Evolutionary conservation across 225 moss, liverwort and hornwort species (phyloP).

Genomic region (Lunularia cruciata): DNA sequence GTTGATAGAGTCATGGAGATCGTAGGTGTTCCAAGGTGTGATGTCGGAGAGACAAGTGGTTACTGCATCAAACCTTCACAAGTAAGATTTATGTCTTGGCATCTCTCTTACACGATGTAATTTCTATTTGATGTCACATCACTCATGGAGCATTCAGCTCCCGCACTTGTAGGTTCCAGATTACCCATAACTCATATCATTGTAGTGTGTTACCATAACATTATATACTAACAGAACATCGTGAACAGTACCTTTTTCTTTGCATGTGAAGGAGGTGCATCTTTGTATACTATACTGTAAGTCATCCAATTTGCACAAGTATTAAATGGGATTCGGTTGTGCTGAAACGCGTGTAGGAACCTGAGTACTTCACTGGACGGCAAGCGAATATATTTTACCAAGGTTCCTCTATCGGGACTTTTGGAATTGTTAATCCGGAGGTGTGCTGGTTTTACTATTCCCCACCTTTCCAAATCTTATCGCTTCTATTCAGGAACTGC

Average conservation of each 20-base stretch:
- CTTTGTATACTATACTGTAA: too few species aligned
- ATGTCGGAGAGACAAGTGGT: slow-evolving; percentile 51
- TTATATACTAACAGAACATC: background rate
- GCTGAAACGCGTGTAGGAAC: slow-evolving; percentile 50
- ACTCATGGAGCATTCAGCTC: too few species aligned
- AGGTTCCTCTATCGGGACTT: slow-evolving; percentile 67
- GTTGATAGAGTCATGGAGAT: slow-evolving; percentile 82
- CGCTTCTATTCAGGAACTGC: too few species aligned
- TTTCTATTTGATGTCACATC: too few species aligned
- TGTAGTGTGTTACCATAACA: background rate
- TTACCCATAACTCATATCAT: too few species aligned
- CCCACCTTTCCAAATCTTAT: too few species aligned
- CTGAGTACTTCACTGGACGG: slow-evolving; percentile 81
- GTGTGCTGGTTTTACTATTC: too few species aligned
- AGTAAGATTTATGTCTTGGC: slow-evolving; percentile 30
- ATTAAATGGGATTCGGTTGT: background rate
- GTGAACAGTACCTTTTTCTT: too few species aligned
- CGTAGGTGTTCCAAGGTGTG: slow-evolving; percentile 57
- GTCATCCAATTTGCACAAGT: too few species aligned
- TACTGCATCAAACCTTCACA: slow-evolving; percentile 75
- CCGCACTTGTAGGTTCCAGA: too few species aligned
- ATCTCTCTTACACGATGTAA: too few species aligned
- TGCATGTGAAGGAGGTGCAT: too few species aligned
- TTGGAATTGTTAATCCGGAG: slow-evolving; percentile 90
- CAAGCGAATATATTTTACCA: slow-evolving; percentile 76